Evolutionary conservation across 306 rosid genomes (phyloP), one percentile per base, ranked within the genome.

Genomic region (Trifolium repens): DNA sequence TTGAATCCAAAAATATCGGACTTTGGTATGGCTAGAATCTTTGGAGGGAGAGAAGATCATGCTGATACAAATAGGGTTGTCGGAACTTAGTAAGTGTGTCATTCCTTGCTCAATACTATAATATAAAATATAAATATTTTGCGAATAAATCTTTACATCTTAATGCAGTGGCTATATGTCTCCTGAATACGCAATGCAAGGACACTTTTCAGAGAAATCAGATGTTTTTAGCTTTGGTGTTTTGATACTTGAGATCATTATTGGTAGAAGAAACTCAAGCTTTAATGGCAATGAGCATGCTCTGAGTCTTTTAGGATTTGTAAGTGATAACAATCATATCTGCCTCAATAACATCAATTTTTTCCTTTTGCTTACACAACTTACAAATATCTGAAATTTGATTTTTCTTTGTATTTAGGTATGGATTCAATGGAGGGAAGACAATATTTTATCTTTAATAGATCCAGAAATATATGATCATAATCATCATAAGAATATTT

Each of bases 1-100:
- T 1, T 44, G 4, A 44, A 76, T 54, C 81, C 66, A 35, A 76
- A 81, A 62, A 71, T 76, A 49, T 76, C 66, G 1, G 75, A 76
- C 14, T 81, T 81, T 76, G 85, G 78, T 5, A 17, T 76, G 81
- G 78, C 74, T 0, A 81, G 44, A 63, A 76, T 76, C 6, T 76
- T 71, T 46, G 44, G 58, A 14, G 64, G 78, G 9, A 46, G 1
- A 32, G 81, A 35, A 60, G 59, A 76, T 65, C 34, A 71, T 1
- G 75, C 74, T 0, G 76, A 71, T 54, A 81, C 78, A 5, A 46
- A 30, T 34, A 64, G 78, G 6, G 35, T 71, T 32, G 84, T 64
- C 37, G 74, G 78, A 46, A 81, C 74, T 3, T 76, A 43, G 81
- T 76, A 53, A 70, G 84, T 16, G 9, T 4, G 5, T 15, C 27